These are phyloP conservation scores for Erucastrum elatum DNA, from an alignment of 345 rosid species.

Conservation along the genomic window DNA sequence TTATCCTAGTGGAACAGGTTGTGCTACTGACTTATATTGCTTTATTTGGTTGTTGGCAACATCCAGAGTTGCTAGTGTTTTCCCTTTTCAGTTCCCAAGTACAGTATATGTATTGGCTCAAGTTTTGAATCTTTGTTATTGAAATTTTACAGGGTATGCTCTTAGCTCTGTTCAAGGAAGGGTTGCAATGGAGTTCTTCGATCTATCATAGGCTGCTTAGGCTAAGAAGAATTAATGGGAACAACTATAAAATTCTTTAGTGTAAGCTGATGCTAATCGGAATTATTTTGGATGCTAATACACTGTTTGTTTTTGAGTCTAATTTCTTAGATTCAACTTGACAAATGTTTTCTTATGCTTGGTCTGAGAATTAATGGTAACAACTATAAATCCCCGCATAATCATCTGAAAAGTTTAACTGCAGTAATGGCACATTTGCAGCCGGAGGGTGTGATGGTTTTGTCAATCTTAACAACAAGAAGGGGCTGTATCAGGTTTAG, in stretches of 20 bases:
- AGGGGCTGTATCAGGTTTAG: conserved; percentile 92
- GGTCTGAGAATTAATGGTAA: background rate
- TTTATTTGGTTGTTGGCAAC: background rate
- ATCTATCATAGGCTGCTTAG: conserved; percentile 89
- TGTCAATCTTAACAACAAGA: conserved; percentile 92
- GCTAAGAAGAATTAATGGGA: conserved; percentile 75
- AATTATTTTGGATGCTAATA: background rate
- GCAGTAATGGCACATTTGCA: conserved; percentile 98
- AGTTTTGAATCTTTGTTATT: background rate
- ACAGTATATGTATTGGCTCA: background rate
- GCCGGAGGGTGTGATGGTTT: conserved; percentile 99
- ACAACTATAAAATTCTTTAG: background rate
- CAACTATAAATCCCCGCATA: background rate
- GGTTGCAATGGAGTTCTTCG: conserved; percentile 98
- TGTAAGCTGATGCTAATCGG: conserved; percentile 2
- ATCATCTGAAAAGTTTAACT: conserved; percentile 24
- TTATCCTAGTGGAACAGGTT: conserved; percentile 98
- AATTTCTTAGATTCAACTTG: background rate
- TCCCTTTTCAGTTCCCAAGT: background rate
- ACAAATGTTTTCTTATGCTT: background rate
- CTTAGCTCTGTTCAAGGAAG: conserved; percentile 99
- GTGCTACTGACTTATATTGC: background rate
- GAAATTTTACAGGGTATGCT: conserved; percentile 80
- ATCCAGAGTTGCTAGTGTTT: background rate
- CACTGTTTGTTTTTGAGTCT: background rate